A percentile compares a stretch with the other conserved stretches of the same genome.
phyloP scores from a whole-genome alignment of 2,329 filamentous ascomycete species.

The Zelopaecilomyces penicillatus region DNA sequence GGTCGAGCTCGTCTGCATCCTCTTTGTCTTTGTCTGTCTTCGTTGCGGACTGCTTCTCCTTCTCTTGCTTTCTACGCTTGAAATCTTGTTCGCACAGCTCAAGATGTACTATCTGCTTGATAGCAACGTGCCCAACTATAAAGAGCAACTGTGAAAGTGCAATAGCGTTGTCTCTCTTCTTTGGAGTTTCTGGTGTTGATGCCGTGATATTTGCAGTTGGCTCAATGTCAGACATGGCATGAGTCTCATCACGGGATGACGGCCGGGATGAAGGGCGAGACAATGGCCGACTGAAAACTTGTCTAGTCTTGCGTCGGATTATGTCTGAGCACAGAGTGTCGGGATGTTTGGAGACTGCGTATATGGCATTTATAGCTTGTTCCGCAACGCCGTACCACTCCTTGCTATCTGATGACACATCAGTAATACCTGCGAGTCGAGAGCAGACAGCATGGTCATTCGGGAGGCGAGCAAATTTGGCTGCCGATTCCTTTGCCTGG shows the following conservation, averaged over 20 bases:
- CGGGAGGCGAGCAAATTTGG: conserved; percentile 66
- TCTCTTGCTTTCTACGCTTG: conserved; percentile 88
- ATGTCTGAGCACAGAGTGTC: conserved; percentile 90
- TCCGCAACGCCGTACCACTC: conserved; percentile 96
- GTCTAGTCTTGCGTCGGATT: conserved; percentile 74
- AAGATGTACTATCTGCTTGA: conserved; percentile 97
- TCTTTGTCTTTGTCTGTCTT: conserved; percentile 46
- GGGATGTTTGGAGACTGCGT: conserved; percentile 86
- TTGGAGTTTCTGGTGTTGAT: conserved; percentile 30
- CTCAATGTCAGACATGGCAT: conserved; percentile 21
- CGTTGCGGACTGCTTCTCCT: conserved; percentile 56
- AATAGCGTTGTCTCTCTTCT: conserved; percentile 59
- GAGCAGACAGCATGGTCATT: conserved; percentile 86
- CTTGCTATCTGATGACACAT: conserved; percentile 80
- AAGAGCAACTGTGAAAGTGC: conserved; percentile 86
- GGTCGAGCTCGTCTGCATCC: conserved; percentile 82
- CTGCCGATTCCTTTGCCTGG: conserved; percentile 62
- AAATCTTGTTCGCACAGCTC: conserved; percentile 98
- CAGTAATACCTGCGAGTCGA: conserved; percentile 74
- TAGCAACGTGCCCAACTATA: conserved; percentile 90
- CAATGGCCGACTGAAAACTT: conserved; percentile 55
- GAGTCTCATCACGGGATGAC: conserved; percentile 35
- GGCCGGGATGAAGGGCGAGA: conserved; percentile 36
- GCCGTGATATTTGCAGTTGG: conserved; percentile 16
- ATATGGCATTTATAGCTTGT: conserved; percentile 92